A percentile compares a stretch with the other conserved stretches of the same genome.
These are phyloP conservation scores for Leishmania mexicana DNA, from an alignment of 208 protist species.

Conservation along the genomic window DNA sequence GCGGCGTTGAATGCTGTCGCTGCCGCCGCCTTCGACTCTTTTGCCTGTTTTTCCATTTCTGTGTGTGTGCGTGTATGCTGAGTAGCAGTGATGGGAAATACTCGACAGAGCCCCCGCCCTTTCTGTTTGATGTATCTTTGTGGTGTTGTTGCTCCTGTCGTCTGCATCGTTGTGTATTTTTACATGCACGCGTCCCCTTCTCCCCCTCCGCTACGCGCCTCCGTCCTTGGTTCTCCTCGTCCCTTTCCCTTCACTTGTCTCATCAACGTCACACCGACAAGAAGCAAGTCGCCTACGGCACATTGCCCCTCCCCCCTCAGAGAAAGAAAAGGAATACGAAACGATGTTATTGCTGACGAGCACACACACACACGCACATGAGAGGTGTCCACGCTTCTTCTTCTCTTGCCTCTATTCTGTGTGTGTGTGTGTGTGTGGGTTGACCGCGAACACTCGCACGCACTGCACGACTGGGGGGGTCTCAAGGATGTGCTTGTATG, in stretches of 20 bases:
- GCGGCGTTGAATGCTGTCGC: not conserved
- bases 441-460: not conserved
- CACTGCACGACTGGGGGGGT: not conserved
- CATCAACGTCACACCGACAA: not conserved
- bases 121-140: not conserved
- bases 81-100: not conserved
- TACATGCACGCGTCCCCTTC: not conserved
- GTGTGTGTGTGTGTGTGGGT: not conserved
- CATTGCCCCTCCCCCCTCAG: not conserved
- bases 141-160: not conserved
- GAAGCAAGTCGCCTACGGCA: not conserved
- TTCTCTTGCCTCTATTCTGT: not conserved
- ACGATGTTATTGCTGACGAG: not conserved
- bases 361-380: not conserved
- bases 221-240: not conserved
- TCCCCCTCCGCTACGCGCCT: too few relatives aligned
- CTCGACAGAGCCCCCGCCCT: not conserved
- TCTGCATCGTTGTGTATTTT: not conserved
- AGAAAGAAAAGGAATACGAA: too few relatives aligned
- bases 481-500: not conserved
- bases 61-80: not conserved
- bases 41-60: not conserved
- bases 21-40: not conserved
- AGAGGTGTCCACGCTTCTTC: not conserved
- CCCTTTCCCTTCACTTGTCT: not conserved